Evolutionary conservation across 495 filamentous ascomycete genomes (phyloP).

Genomic region (Amphirosellinia nigrospora): DNA sequence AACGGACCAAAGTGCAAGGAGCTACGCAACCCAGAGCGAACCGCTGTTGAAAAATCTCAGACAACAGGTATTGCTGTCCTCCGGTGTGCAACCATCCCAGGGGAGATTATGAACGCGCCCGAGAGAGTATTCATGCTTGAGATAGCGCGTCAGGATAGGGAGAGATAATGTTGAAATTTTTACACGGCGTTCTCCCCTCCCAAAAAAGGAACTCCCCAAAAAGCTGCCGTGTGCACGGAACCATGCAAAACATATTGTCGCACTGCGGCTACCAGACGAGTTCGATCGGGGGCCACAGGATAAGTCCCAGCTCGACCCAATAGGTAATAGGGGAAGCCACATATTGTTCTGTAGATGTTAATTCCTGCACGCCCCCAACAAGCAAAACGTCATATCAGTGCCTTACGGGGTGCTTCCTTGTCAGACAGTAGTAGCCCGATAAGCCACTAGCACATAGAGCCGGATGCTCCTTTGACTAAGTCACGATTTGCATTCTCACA

Average conservation of each 20-base stretch:
- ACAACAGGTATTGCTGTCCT: not conserved
- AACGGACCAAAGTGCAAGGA: too few species aligned
- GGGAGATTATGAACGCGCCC: not conserved
- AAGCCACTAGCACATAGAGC: not conserved
- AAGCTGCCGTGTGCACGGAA: not conserved
- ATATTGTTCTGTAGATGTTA: not conserved
- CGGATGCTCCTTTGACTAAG: not conserved
- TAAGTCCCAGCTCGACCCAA: not conserved
- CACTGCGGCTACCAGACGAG: not conserved
- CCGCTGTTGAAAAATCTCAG: not conserved
- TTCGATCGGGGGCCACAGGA: not conserved
- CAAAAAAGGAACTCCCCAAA: not conserved
- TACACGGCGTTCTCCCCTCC: not conserved
- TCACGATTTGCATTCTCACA: not conserved
- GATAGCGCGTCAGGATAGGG: not conserved
- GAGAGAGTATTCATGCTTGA: not conserved
- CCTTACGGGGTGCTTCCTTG: not conserved
- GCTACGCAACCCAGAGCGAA: too few species aligned
- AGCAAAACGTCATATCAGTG: not conserved
- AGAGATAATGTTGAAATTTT: not conserved
- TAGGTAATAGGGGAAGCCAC: not conserved
- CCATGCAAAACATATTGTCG: not conserved
- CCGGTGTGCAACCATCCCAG: not conserved
- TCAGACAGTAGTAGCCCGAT: not conserved
- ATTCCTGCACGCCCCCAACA: not conserved